Evolutionary conservation across 176 grass and related monocot genomes (phyloP).

Genomic region (Eleusine coracana): DNA sequence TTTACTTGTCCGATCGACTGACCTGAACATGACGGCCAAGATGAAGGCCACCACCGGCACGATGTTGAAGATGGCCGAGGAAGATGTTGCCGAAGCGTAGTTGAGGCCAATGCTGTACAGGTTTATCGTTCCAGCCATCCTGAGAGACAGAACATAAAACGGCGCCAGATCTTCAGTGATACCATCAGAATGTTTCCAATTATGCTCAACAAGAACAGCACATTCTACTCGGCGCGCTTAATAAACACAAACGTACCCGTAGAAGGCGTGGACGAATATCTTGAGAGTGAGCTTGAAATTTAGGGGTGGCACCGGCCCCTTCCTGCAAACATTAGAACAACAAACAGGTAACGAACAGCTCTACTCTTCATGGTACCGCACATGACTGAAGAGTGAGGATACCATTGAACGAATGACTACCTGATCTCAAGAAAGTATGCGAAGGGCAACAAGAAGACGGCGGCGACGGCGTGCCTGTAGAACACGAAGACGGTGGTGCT

Average conservation of each 20-base stretch:
- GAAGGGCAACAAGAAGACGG: slow-evolving; percentile 56
- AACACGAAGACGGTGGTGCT: slow-evolving; percentile 73
- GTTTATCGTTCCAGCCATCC: slow-evolving; percentile 65
- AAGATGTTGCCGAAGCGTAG: slow-evolving; percentile 63
- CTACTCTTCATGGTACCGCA: too few relatives aligned
- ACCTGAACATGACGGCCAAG: slow-evolving; percentile 76
- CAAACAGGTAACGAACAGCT: too few relatives aligned
- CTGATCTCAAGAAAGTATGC: slow-evolving; percentile 60
- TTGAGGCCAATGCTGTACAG: slow-evolving; percentile 73
- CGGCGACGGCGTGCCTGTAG: slow-evolving; percentile 66
- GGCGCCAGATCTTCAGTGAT: background rate
- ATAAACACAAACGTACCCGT: slow-evolving; percentile 44
- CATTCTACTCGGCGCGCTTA: background rate
- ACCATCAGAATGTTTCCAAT: background rate
- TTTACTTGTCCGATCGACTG: background rate
- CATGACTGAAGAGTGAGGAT: background rate
- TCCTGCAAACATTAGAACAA: slow-evolving; percentile 39
- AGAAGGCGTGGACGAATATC: slow-evolving; percentile 57
- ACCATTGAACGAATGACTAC: slow-evolving; percentile 10
- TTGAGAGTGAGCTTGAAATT: slow-evolving; percentile 43
- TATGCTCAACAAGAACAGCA: background rate
- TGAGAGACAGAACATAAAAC: slow-evolving; percentile 25
- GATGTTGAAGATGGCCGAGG: slow-evolving; percentile 78
- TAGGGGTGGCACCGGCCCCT: slow-evolving; percentile 45
- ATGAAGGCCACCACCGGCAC: slow-evolving; percentile 77